Evolutionary conservation across 768 basidiomycete genomes (phyloP).

Genomic region (Dentipellis fragilis): DNA sequence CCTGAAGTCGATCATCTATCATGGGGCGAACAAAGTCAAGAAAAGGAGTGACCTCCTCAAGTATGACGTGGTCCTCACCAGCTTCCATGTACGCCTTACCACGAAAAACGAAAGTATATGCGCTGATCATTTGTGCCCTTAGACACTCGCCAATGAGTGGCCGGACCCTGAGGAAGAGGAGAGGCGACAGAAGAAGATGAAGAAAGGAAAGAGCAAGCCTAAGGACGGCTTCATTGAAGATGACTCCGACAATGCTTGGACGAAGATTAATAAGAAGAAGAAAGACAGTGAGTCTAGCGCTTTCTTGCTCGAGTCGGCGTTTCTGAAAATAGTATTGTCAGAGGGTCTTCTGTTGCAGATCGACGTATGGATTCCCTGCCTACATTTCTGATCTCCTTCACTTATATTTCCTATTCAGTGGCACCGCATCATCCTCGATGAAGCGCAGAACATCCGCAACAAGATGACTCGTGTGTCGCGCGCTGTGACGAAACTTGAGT

Average conservation of each 20-base stretch:
- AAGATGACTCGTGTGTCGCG: constrained; percentile 32
- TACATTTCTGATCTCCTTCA: no score
- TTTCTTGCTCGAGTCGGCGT: background rate
- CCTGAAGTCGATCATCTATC: constrained; percentile 49
- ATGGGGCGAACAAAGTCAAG: constrained; percentile 41
- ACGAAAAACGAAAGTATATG: background rate
- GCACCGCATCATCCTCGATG: constrained; percentile 44
- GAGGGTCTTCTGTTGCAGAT: background rate
- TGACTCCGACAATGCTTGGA: constrained; percentile 14
- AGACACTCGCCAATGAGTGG: constrained; percentile 54
- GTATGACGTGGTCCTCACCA: constrained; percentile 23
- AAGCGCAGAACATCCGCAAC: constrained; percentile 40
- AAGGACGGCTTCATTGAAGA: constrained; percentile 17
- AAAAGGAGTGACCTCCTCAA: constrained; percentile 35
- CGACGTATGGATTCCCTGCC: no score
- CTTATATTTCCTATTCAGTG: constrained; percentile 22
- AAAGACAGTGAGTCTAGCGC: constrained; percentile 25
- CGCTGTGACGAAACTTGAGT: constrained; percentile 41
- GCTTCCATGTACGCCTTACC: constrained; percentile 27
- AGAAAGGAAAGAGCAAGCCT: constrained; percentile 13
- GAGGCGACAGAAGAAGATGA: constrained; percentile 28
- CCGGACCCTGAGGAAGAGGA: constrained; percentile 33
- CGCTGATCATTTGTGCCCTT: background rate
- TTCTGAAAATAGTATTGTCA: background rate
- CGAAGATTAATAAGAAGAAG: constrained; percentile 27